These are phyloP conservation scores for Hyphodiscus hymeniophilus DNA, from an alignment of 495 filamentous ascomycete genomes.

Conservation along the genomic window DNA sequence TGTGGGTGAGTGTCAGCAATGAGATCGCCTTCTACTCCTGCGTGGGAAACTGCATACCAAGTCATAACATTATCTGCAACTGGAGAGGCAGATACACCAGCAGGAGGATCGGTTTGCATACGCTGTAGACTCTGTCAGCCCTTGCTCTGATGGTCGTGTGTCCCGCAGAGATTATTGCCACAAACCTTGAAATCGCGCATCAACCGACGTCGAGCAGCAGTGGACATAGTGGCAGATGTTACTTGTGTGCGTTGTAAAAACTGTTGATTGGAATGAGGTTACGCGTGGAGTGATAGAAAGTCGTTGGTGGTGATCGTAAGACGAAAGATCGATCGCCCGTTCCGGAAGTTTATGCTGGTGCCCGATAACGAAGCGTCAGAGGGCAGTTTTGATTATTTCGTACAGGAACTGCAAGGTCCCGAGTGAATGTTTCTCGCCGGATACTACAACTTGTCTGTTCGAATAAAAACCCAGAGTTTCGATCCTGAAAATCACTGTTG, in stretches of 20 bases:
- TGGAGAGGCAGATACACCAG: conserved; percentile 92
- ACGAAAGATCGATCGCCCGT: neutral
- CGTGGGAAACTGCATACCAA: conserved; percentile 49
- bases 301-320: neutral
- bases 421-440: too few relatives aligned
- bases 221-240: conserved; percentile 59
- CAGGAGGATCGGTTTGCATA: conserved; percentile 98
- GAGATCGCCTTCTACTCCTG: neutral
- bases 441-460: too few relatives aligned
- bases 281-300: neutral
- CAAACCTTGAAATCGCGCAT: conserved; percentile 98
- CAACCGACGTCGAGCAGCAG: conserved; percentile 83
- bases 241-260: neutral
- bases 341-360: neutral
- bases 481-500: too few relatives aligned
- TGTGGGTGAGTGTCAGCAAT: conserved; percentile 29
- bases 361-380: conserved; percentile 2
- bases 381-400: too few relatives aligned
- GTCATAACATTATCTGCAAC: conserved; percentile 99
- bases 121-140: conserved; percentile 46
- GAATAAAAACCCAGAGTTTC: too few relatives aligned
- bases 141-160: conserved; percentile 13
- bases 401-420: too few relatives aligned
- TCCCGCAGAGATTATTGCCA: conserved; percentile 9
- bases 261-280: neutral